Evolutionary conservation across 805 yeast genomes (phyloP), one percentile per base, ranked within the genome.

Genomic region (Candida tallmaniae): DNA sequence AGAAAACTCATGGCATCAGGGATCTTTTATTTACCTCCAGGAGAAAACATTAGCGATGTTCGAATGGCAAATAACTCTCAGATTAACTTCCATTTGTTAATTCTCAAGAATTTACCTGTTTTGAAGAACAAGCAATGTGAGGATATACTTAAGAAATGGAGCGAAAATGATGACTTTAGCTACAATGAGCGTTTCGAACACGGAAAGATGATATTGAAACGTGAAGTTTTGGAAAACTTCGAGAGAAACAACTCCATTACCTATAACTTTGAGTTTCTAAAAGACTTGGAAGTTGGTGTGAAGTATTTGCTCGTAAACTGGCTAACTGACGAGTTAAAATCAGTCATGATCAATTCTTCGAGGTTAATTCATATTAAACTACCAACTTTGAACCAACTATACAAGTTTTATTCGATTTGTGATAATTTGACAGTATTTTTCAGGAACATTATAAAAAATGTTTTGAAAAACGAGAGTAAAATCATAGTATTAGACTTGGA

Each of bases 1-100:
- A 65, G 97, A 48, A 76, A 80, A 45, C 62, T 89, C 23, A 88
- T 90, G 29, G 86, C 96, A 7, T 79, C 93, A 1, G 98, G 97
- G 4, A 67, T 87, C 1, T 74, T 89, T 29, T 86, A 83, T 55
- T 56, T 77, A 9, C 60, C 67, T 3, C 40, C 36, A 13, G 35
- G 36, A 3, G 26, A 25, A 10, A 31, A 26, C 14, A 12, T 29
- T 10, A 12, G n/a, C 11, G 6, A 5, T 23, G 5, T 9, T 11
- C 68, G 74, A 6, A 7, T 15, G 6, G n/a, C 19, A 6, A 73
- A 48, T 20, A 41, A 42, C 7, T 46, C 49, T 2, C 47, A 31
- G 13, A 47, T 60, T 4, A 44, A 50, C 5, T 69, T 69, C 27
- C 95, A 74, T 51, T 62, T 81, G 15, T 46, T 64, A 8, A 65